Conservation (phyloP, 495 filamentous ascomycete species). For the Eremomyces bilateralis region DNA sequence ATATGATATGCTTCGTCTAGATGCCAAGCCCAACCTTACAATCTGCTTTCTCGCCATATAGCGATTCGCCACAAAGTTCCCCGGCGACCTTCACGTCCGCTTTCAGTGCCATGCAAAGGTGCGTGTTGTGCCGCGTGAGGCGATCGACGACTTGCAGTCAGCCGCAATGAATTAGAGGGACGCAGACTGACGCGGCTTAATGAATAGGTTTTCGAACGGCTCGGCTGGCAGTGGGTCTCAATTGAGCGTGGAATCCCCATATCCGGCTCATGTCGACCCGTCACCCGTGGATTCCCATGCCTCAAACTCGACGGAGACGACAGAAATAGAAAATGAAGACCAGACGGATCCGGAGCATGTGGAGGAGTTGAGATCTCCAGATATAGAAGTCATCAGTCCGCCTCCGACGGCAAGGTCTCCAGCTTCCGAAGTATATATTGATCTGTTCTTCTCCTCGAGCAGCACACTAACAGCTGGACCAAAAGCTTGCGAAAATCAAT, state of each 20-base stretch:
- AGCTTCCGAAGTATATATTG: conserved; percentile 7
- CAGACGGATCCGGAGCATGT: conserved; percentile 23
- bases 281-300: conserved; percentile 60
- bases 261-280: conserved; percentile 32
- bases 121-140: neutral
- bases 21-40: conserved; percentile 17
- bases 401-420: conserved; percentile 13
- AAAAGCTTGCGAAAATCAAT: conserved; percentile 40
- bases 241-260: conserved; percentile 16
- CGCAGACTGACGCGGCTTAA: conserved; percentile 8
- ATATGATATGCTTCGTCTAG: neutral
- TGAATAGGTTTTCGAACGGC: conserved; percentile 11
- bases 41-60: conserved; percentile 36
- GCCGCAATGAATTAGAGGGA: conserved; percentile 7
- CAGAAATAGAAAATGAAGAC: conserved; percentile 51
- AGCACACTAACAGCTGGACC: conserved; percentile 5
- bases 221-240: conserved; percentile 14
- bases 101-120: neutral
- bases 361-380: conserved; percentile 8
- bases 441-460: conserved; percentile 2
- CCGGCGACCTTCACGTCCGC: conserved; percentile 25
- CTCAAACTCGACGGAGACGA: conserved; percentile 25
- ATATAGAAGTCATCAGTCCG: conserved; percentile 18
- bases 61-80: conserved; percentile 33
- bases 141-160: neutral